Evolutionary conservation across 2,329 filamentous ascomycete species (phyloP).

Genomic region (Aspergillus sp.): DNA sequence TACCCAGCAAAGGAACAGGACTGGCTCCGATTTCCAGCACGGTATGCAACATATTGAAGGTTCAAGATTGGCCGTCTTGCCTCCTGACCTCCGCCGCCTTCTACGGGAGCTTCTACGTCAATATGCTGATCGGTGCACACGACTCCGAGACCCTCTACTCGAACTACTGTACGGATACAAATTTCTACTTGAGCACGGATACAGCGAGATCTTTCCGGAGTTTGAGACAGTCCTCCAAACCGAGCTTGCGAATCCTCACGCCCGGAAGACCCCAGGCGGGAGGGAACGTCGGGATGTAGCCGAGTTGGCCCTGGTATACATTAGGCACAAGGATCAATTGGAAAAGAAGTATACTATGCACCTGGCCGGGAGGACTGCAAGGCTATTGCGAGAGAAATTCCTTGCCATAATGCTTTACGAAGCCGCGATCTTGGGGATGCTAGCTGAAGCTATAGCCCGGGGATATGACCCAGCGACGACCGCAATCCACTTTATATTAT

Average conservation of each 20-base stretch:
- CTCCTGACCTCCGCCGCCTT: neutral
- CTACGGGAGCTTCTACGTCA: neutral
- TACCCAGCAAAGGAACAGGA: neutral
- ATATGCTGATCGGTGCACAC: slow-evolving; percentile 1
- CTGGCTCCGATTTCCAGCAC: neutral
- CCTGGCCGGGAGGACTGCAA: neutral
- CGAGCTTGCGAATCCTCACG: neutral
- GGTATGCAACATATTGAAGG: neutral
- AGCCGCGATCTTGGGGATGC: neutral
- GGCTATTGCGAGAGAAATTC: neutral
- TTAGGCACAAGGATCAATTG: neutral
- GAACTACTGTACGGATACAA: neutral
- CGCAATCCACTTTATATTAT: neutral
- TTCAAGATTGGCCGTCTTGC: neutral
- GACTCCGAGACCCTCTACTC: neutral
- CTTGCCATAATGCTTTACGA: neutral
- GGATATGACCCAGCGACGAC: neutral
- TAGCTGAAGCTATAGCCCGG: neutral
- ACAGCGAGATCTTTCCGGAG: neutral
- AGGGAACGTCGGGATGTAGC: neutral
- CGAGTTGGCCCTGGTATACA: neutral
- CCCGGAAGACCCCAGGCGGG: neutral
- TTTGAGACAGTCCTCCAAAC: neutral
- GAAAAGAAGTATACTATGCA: neutral
- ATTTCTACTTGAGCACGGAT: slow-evolving; percentile 1